Evolutionary conservation across 2,329 filamentous ascomycete species (phyloP).

Genomic region (Gaeumannomyces sp.): DNA sequence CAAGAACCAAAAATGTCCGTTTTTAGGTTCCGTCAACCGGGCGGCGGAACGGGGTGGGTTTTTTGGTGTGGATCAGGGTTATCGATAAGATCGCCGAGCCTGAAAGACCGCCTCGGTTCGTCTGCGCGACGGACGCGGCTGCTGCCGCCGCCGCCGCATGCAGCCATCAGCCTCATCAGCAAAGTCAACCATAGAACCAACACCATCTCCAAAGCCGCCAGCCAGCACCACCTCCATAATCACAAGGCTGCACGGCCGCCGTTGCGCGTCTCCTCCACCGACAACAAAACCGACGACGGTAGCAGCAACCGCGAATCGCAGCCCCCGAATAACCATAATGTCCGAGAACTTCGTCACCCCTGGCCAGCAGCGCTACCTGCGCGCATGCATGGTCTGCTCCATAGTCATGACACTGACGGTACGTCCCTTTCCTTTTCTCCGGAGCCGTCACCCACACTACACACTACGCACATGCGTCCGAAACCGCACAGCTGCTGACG

Average conservation of each 20-base stretch:
- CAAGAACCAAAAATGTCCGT: background rate
- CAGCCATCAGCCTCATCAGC: background rate
- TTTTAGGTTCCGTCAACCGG: background rate
- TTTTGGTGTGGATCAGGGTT: background rate
- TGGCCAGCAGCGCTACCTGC: conserved; percentile 74
- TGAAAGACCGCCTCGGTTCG: background rate
- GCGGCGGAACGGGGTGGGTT: background rate
- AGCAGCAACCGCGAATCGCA: background rate
- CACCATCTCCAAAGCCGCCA: too few relatives aligned
- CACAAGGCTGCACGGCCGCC: too few relatives aligned
- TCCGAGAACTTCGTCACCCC: conserved; percentile 62
- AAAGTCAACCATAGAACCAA: background rate
- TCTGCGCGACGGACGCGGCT: background rate
- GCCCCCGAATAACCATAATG: conserved; percentile 24
- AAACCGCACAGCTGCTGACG: background rate
- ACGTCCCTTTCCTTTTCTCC: conserved; percentile 24
- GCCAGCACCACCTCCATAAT: too few relatives aligned
- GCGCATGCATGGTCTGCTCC: conserved; percentile 98
- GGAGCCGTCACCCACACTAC: background rate
- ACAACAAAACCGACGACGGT: background rate
- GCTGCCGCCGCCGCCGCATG: background rate
- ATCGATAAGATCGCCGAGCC: background rate
- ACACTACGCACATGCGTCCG: too few relatives aligned
- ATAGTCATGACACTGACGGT: conserved; percentile 80
- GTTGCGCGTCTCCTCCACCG: background rate